These are phyloP conservation scores for Suillus discolor DNA, from an alignment of 768 basidiomycete genomes.

Conservation along the genomic window DNA sequence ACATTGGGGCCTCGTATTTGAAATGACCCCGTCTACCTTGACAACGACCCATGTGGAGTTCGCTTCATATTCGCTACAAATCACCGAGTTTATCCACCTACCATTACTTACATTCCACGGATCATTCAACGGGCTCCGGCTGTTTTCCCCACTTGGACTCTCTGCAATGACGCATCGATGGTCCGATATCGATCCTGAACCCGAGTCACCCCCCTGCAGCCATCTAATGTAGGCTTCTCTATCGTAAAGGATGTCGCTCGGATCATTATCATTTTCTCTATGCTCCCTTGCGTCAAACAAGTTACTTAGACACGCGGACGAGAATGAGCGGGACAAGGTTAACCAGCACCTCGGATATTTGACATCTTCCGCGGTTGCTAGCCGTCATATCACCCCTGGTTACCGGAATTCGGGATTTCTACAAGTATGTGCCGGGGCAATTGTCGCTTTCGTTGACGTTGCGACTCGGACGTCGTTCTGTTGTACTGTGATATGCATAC, in stretches of 20 bases:
- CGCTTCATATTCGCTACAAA: not conserved
- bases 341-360: not conserved
- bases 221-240: not conserved
- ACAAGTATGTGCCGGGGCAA: too few relatives aligned
- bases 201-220: not conserved
- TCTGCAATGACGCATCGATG: not conserved
- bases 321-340: not conserved
- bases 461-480: not conserved
- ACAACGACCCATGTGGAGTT: conserved; percentile 3
- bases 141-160: not conserved
- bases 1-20: not conserved
- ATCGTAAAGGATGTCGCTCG: not conserved
- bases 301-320: not conserved
- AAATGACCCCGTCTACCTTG: not conserved
- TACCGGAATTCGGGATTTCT: not conserved
- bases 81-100: not conserved
- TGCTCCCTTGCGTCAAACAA: not conserved
- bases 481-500: not conserved
- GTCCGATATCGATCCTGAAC: not conserved
- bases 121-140: not conserved
- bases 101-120: not conserved
- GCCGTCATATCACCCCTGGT: not conserved
- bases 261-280: not conserved
- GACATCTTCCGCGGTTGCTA: not conserved
- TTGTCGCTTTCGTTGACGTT: not conserved